Evolutionary conservation across 2,329 filamentous ascomycete genomes (phyloP).

Genomic region (Paraphoma chrysanthemicola): DNA sequence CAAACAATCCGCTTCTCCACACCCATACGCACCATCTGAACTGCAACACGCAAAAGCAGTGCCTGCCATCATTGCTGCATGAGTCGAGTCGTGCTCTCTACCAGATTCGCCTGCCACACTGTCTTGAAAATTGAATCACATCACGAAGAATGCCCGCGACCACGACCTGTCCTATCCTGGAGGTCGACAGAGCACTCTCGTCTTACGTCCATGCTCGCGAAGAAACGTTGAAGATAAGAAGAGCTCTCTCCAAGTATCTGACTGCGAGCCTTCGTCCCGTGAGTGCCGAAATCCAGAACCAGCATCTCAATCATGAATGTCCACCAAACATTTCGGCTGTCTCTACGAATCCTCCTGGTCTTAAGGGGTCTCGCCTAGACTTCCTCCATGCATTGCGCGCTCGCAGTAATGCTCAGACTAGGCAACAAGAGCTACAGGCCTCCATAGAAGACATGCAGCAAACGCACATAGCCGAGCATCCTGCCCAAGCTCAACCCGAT

Average conservation of each 20-base stretch:
- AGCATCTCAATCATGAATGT: conserved; percentile 42
- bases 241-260: conserved; percentile 41
- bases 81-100: no score
- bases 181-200: conserved; percentile 44
- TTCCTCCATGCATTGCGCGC: conserved; percentile 56
- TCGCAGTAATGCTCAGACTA: conserved; percentile 49
- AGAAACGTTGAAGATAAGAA: conserved; percentile 46
- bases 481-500: conserved; percentile 38
- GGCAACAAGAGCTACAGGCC: conserved; percentile 41
- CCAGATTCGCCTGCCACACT: no score
- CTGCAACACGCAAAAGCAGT: not conserved
- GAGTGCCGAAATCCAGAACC: conserved; percentile 31
- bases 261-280: conserved; percentile 37
- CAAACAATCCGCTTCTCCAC: not conserved
- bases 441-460: conserved; percentile 40
- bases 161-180: conserved; percentile 45
- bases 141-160: conserved; percentile 25
- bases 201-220: conserved; percentile 47
- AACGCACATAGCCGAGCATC: conserved; percentile 28
- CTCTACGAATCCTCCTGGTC: conserved; percentile 42
- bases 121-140: no score
- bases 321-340: conserved; percentile 31
- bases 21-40: not conserved
- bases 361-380: conserved; percentile 51
- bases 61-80: not conserved